Evolutionary conservation across 805 yeast genomes (phyloP).

Genomic region (Suhomyces sp.): DNA sequence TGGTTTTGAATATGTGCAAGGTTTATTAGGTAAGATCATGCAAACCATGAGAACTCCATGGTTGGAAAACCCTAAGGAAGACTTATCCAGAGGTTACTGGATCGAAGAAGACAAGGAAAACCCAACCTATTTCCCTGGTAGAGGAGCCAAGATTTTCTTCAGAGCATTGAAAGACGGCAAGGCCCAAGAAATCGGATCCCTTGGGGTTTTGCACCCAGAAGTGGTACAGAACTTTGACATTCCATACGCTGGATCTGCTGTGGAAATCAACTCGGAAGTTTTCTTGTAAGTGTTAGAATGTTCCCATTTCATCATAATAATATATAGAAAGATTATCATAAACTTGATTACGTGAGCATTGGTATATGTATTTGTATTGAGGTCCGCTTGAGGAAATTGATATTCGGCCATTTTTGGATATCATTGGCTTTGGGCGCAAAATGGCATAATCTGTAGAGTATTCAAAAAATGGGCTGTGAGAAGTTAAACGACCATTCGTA

Average conservation of each 20-base stretch:
- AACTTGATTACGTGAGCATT: too few species aligned
- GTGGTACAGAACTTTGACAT: constrained; percentile 84
- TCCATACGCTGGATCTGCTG: constrained; percentile 89
- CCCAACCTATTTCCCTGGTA: constrained; percentile 89
- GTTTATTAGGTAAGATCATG: constrained; percentile 91
- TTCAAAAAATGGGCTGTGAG: too few species aligned
- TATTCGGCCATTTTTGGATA: too few species aligned
- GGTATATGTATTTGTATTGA: too few species aligned
- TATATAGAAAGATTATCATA: too few species aligned
- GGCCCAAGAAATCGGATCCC: constrained; percentile 65
- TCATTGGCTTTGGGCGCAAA: too few species aligned
- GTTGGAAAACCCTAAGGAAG: constrained; percentile 56
- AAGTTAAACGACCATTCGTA: too few species aligned
- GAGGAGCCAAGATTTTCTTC: constrained; percentile 88
- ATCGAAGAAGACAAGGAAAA: constrained; percentile 66
- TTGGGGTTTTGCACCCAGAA: constrained; percentile 96
- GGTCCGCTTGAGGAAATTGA: too few species aligned
- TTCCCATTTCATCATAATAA: too few species aligned
- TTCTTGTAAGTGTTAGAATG: too few species aligned
- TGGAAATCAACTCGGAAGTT: constrained; percentile 86
- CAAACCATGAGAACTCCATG: constrained; percentile 90
- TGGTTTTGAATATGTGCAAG: constrained; percentile 93
- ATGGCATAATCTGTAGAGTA: too few species aligned
- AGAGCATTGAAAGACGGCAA: constrained; percentile 61
- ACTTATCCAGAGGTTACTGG: constrained; percentile 77